phyloP scores from a whole-genome alignment of 768 basidiomycete species.

The Kwoniella sp. region DNA sequence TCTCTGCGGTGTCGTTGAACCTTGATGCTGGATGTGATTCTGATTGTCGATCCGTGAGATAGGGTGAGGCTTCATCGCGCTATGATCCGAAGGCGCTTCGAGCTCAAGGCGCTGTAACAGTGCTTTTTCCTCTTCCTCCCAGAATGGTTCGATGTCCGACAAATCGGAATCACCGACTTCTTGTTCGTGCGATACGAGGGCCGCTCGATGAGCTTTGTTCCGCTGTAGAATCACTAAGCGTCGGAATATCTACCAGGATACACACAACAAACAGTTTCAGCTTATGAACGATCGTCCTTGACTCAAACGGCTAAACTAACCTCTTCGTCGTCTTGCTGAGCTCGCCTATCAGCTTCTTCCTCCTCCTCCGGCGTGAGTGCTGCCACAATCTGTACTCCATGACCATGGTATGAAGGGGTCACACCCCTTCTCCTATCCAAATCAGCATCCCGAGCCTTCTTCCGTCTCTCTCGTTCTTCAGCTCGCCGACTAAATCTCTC shows the following conservation, averaged over 20 bases:
- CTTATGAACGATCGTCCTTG: too few relatives aligned
- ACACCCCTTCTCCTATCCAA: conserved; percentile 29
- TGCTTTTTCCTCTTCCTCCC: conserved; percentile 35
- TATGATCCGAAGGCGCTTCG: too few relatives aligned
- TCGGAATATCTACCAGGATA: conserved; percentile 42
- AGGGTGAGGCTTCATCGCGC: too few relatives aligned
- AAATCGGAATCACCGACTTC: conserved; percentile 43
- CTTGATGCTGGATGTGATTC: too few relatives aligned
- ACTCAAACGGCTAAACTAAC: conserved; percentile 29
- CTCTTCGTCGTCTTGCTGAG: conserved; percentile 51
- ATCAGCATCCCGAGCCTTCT: conserved; percentile 25
- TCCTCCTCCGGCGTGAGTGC: conserved; percentile 26
- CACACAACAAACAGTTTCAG: too few relatives aligned
- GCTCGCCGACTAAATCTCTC: conserved; percentile 36
- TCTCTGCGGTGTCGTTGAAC: neutral
- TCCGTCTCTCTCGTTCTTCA: conserved; percentile 38
- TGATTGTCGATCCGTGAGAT: too few relatives aligned
- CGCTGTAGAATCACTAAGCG: conserved; percentile 41
- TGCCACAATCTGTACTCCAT: neutral
- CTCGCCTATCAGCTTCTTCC: conserved; percentile 43
- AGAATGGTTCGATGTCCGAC: conserved; percentile 28
- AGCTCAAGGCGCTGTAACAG: neutral
- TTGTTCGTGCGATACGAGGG: conserved; percentile 32
- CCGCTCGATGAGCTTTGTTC: conserved; percentile 28
- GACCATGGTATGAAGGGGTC: neutral